These are phyloP conservation scores for Rhazya stricta DNA, from an alignment of 257 asterid genomes.

Conservation along the genomic window DNA sequence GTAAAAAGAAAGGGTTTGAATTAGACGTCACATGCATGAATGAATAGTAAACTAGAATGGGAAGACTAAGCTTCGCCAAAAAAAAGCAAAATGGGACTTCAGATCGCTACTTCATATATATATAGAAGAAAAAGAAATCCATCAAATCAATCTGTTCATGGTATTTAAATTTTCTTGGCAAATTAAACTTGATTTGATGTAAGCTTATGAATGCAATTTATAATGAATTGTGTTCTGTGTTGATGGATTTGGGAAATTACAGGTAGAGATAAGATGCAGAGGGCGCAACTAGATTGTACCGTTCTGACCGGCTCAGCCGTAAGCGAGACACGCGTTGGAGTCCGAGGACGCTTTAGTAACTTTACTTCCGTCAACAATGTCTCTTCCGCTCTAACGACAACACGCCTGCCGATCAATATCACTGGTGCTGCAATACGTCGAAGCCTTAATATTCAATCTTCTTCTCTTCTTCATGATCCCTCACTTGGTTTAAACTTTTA, in stretches of 20 bases:
- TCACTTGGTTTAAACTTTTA: too few relatives aligned
- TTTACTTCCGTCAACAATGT: constrained; percentile 14
- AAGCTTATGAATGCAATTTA: too few relatives aligned
- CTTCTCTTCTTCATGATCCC: not conserved
- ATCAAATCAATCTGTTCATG: too few relatives aligned
- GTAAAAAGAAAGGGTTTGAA: not conserved
- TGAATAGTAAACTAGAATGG: too few relatives aligned
- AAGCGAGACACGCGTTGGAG: constrained; percentile 79
- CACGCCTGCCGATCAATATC: constrained; percentile 24
- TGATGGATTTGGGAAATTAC: constrained; percentile 10
- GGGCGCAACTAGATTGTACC: constrained; percentile 63
- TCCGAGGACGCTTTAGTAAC: constrained; percentile 20
- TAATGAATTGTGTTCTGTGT: too few relatives aligned
- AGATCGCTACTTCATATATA: too few relatives aligned
- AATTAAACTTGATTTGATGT: too few relatives aligned
- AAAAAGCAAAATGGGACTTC: too few relatives aligned
- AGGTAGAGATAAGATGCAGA: constrained; percentile 87
- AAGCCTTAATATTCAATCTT: constrained; percentile 12
- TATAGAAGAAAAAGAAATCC: too few relatives aligned
- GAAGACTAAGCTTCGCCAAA: too few relatives aligned
- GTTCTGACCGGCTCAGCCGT: constrained; percentile 74
- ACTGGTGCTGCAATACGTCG: constrained; percentile 35
- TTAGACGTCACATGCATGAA: constrained; percentile 4
- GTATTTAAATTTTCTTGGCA: too few relatives aligned
- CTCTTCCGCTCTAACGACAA: not conserved